These are phyloP conservation scores for Alternaria tenuissima DNA, from an alignment of 2,329 filamentous ascomycete genomes.

Conservation along the genomic window DNA sequence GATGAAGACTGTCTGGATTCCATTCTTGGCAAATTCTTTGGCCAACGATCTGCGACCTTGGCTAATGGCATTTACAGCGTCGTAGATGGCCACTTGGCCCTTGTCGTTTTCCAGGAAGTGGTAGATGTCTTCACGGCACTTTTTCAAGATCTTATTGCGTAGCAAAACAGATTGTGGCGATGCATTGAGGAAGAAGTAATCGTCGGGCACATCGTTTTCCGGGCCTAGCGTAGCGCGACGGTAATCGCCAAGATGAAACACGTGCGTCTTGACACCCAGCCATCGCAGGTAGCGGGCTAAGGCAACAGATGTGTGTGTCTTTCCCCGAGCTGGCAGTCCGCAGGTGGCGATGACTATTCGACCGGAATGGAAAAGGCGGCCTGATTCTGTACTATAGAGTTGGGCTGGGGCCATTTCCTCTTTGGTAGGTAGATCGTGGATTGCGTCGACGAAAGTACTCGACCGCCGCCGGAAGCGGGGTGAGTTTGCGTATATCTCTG, in stretches of 20 bases:
- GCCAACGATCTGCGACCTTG: conserved; percentile 82
- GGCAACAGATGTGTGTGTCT: conserved; percentile 98
- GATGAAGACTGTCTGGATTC: conserved; percentile 94
- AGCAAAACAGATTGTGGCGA: conserved; percentile 91
- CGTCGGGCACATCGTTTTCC: conserved; percentile 85
- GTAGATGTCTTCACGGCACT: conserved; percentile 96
- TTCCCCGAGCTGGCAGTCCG: conserved; percentile 90
- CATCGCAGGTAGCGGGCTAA: conserved; percentile 93
- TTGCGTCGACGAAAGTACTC: conserved; percentile 95
- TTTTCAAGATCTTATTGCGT: conserved; percentile 96
- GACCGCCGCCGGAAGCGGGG: conserved; percentile 90
- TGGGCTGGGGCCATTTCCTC: conserved; percentile 90
- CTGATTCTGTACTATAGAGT: conserved; percentile 97
- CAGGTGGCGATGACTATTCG: conserved; percentile 98
- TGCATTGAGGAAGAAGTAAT: conserved; percentile 97
- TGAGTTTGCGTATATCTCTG: conserved; percentile 89
- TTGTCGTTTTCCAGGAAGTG: conserved; percentile 96
- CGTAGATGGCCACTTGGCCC: conserved; percentile 97
- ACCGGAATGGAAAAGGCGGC: conserved; percentile 94
- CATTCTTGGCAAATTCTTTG: conserved; percentile 97
- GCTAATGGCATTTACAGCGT: conserved; percentile 93
- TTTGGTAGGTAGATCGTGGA: conserved; percentile 89
- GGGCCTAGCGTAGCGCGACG: conserved; percentile 87
- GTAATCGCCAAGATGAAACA: conserved; percentile 97
- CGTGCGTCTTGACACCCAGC: conserved; percentile 97